Percentiles rank a stretch among this genome's conserved stretches.
Conservation (phyloP, 73 alveolate genomes). For the Paramecium sexaurelia region DNA sequence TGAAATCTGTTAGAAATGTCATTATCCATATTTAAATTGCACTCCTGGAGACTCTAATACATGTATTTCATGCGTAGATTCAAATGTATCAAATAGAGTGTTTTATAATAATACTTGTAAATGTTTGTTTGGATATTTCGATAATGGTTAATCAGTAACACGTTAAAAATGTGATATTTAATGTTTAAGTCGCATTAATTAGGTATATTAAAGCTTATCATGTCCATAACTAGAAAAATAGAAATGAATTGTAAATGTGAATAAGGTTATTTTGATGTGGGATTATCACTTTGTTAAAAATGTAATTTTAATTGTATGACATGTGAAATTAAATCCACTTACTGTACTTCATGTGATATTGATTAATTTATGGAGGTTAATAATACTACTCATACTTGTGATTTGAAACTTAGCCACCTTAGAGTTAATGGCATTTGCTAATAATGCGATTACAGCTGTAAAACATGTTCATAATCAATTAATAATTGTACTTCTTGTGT, state of each 20-base stretch:
- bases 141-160: background rate
- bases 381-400: background rate
- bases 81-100: background rate
- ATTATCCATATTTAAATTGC: background rate
- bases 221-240: background rate
- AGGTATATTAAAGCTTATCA: background rate
- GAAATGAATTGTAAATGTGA: background rate
- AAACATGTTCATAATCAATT: background rate
- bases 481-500: background rate
- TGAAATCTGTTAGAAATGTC: background rate
- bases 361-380: background rate
- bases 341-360: background rate
- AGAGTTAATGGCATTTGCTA: background rate
- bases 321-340: background rate
- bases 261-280: background rate
- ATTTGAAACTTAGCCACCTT: background rate
- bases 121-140: background rate
- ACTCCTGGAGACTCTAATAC: background rate
- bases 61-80: background rate
- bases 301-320: background rate
- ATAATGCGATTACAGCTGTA: background rate
- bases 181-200: background rate
- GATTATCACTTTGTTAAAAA: background rate
- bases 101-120: background rate
- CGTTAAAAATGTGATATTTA: background rate